Conservation (phyloP, 768 basidiomycete genomes). For the Macrolepiota dolichaula region DNA sequence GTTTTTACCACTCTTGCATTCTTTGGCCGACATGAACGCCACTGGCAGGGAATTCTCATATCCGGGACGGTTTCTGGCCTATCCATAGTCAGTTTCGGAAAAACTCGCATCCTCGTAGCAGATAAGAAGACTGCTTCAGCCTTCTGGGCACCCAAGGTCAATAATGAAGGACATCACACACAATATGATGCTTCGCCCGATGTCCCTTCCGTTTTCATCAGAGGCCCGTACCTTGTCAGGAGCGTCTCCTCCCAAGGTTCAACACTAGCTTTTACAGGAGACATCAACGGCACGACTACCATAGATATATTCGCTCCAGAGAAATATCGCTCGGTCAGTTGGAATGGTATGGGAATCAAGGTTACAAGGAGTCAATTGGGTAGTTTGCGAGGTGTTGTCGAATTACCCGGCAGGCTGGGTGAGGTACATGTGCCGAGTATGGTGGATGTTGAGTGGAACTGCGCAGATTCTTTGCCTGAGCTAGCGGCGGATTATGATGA, state of each 20-base stretch:
- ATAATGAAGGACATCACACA: slow-evolving; percentile 15
- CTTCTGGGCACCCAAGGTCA: slow-evolving; percentile 60
- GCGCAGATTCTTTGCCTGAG: slow-evolving; percentile 62
- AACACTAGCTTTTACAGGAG: slow-evolving; percentile 39
- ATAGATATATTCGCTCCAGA: slow-evolving; percentile 55
- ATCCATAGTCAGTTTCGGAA: slow-evolving; percentile 40
- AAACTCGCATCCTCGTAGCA: slow-evolving; percentile 48
- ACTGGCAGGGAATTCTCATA: slow-evolving; percentile 35
- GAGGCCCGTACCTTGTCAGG: slow-evolving; percentile 33
- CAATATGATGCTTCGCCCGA: slow-evolving; percentile 27
- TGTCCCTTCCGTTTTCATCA: slow-evolving; percentile 26
- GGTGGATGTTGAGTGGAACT: slow-evolving; percentile 46
- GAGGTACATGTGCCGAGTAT: slow-evolving; percentile 36
- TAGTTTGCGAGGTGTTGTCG: slow-evolving; percentile 19
- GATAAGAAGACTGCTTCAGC: slow-evolving; percentile 57
- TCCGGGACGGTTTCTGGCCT: slow-evolving; percentile 36
- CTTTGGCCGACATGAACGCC: too few species aligned
- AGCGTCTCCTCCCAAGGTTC: slow-evolving; percentile 21
- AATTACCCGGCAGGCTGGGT: slow-evolving; percentile 23
- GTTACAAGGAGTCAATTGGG: slow-evolving; percentile 25
- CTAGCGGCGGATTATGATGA: slow-evolving; percentile 50
- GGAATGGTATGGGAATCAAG: slow-evolving; percentile 52
- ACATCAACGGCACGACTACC: slow-evolving; percentile 47
- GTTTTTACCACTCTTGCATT: neutral
- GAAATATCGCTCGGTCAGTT: slow-evolving; percentile 40